A percentile compares a stretch with the other conserved stretches of the same genome.
Conservation (phyloP, 2,329 filamentous ascomycete genomes). For the Cladophialophora yegresii region DNA sequence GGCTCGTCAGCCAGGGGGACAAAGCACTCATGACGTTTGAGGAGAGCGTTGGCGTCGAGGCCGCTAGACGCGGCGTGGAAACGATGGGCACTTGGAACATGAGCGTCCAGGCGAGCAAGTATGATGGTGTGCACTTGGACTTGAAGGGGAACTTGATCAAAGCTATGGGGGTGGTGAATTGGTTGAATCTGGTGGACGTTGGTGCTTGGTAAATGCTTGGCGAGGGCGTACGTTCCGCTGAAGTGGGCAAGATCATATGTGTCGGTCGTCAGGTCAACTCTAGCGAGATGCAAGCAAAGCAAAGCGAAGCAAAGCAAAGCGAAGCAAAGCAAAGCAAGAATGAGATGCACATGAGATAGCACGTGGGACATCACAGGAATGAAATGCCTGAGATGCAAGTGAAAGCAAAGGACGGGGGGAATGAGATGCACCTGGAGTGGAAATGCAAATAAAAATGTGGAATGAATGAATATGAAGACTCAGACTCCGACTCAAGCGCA, state of each 20-base stretch:
- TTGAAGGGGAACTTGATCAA: conserved; percentile 53
- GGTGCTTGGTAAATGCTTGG: conserved; percentile 24
- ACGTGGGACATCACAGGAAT: too few species aligned
- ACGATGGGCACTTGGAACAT: conserved; percentile 56
- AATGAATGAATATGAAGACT: too few species aligned
- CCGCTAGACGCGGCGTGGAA: conserved; percentile 45
- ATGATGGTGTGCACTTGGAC: conserved; percentile 54
- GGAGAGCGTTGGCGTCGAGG: conserved; percentile 44
- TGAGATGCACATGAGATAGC: too few species aligned
- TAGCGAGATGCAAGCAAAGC: not conserved
- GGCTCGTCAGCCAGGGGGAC: conserved; percentile 51
- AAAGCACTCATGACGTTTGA: conserved; percentile 53
- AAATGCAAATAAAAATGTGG: too few species aligned
- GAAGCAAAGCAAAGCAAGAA: too few species aligned
- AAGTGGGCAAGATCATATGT: too few species aligned
- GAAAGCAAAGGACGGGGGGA: not conserved
- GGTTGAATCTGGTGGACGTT: conserved; percentile 41
- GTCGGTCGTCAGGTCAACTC: not conserved
- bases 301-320: not conserved
- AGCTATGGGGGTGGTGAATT: conserved; percentile 55
- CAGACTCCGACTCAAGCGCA: too few species aligned
- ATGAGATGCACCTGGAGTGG: too few species aligned
- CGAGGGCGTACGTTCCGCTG: too few species aligned
- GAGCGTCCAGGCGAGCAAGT: conserved; percentile 53
- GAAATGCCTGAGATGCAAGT: not conserved